Evolutionary conservation across 1,284 basidiomycete genomes (phyloP).

Genomic region (Erythrobasidium hasegawianum): DNA sequence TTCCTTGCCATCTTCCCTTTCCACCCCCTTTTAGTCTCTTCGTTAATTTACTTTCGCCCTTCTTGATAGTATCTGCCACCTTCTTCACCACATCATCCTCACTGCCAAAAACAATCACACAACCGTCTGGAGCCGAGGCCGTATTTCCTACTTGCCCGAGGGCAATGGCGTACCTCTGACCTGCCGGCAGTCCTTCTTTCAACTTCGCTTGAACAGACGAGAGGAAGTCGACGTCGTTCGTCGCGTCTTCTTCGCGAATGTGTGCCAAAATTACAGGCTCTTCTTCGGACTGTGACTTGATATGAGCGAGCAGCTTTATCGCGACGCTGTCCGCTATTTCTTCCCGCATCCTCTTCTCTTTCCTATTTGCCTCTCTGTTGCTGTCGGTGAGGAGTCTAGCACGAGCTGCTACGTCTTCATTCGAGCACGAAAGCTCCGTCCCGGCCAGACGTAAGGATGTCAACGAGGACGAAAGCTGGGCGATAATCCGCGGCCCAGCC

Average conservation of each 20-base stretch:
- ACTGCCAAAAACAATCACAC: slow-evolving; percentile 39
- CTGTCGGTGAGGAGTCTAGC: slow-evolving; percentile 64
- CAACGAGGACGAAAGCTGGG: slow-evolving; percentile 50
- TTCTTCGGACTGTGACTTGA: background rate
- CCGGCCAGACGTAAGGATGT: slow-evolving; percentile 3
- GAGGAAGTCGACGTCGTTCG: slow-evolving; percentile 61
- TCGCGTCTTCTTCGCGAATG: slow-evolving; percentile 58
- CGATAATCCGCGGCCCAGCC: slow-evolving; percentile 63
- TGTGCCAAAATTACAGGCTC: background rate
- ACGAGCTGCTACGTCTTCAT: slow-evolving; percentile 62
- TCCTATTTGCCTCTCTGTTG: slow-evolving; percentile 60
- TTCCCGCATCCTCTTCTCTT: slow-evolving; percentile 61
- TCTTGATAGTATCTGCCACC: slow-evolving; percentile 33
- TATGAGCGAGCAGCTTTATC: slow-evolving; percentile 51
- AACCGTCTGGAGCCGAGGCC: slow-evolving; percentile 22
- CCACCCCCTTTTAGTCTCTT: slow-evolving; percentile 42
- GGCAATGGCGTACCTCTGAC: slow-evolving; percentile 55
- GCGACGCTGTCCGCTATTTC: slow-evolving; percentile 65
- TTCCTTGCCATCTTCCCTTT: slow-evolving; percentile 44
- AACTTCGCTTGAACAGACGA: slow-evolving; percentile 57
- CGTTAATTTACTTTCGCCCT: slow-evolving; percentile 29
- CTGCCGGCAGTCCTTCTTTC: slow-evolving; percentile 48
- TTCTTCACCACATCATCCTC: slow-evolving; percentile 30
- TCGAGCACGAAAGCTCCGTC: slow-evolving; percentile 59
- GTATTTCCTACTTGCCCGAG: slow-evolving; percentile 53